Evolutionary conservation across 2,329 filamentous ascomycete genomes (phyloP).

Genomic region (Eutypella sp.): DNA sequence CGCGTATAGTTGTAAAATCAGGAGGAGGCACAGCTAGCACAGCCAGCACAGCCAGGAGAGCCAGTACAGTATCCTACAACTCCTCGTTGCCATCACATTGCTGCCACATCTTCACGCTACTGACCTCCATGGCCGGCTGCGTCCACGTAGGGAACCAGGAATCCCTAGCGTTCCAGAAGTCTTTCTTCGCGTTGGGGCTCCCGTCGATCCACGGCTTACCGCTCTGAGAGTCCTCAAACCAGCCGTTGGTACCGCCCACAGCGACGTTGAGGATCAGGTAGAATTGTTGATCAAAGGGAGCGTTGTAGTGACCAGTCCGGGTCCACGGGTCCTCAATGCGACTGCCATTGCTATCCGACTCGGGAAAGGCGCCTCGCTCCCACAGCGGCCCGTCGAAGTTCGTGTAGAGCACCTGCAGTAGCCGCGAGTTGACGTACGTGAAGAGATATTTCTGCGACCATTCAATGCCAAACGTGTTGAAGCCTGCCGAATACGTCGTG

Average conservation of each 20-base stretch:
- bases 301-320: slow-evolving; percentile 52
- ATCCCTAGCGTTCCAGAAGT: slow-evolving; percentile 69
- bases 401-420: slow-evolving; percentile 75
- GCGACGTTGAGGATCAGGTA: slow-evolving; percentile 73
- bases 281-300: slow-evolving; percentile 72
- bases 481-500: slow-evolving; percentile 63
- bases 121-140: slow-evolving; percentile 62
- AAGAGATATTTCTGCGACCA: slow-evolving; percentile 88
- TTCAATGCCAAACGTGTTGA: slow-evolving; percentile 77
- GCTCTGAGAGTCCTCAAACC: slow-evolving; percentile 69
- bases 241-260: slow-evolving; percentile 75
- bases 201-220: slow-evolving; percentile 77
- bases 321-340: slow-evolving; percentile 60
- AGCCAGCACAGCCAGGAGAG: not conserved
- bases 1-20: too few species aligned
- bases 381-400: slow-evolving; percentile 67
- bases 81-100: slow-evolving; percentile 60
- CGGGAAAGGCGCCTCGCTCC: slow-evolving; percentile 63
- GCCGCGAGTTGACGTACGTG: slow-evolving; percentile 75
- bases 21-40: too few species aligned
- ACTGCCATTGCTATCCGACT: slow-evolving; percentile 60
- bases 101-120: slow-evolving; percentile 66
- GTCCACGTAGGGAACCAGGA: slow-evolving; percentile 70
- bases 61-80: slow-evolving; percentile 28
- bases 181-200: slow-evolving; percentile 60